Evolutionary conservation across 1,284 basidiomycete genomes (phyloP).

Genomic region (Cryptococcus sp.): DNA sequence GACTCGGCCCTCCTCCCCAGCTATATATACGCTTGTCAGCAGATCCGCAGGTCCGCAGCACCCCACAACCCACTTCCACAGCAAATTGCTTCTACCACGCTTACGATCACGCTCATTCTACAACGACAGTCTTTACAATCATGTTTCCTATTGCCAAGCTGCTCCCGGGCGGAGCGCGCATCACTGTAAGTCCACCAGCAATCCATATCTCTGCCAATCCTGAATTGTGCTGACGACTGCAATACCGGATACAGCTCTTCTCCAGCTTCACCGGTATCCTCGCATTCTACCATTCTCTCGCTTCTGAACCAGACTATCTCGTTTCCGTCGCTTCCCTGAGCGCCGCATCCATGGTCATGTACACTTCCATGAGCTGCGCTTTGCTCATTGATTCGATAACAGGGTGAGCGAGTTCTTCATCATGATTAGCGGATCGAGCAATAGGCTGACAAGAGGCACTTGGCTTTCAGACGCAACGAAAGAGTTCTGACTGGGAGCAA

Average conservation of each 20-base stretch:
- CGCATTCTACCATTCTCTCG: conserved; percentile 1
- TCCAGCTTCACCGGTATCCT: neutral
- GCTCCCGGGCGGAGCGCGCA: neutral
- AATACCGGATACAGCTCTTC: neutral
- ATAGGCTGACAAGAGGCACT: neutral
- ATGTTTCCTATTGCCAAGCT: neutral
- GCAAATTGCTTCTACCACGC: too few relatives aligned
- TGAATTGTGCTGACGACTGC: too few relatives aligned
- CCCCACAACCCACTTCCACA: too few relatives aligned
- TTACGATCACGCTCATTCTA: too few relatives aligned
- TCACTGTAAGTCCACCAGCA: neutral
- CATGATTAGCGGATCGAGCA: neutral
- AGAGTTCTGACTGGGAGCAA: neutral
- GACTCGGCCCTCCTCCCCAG: too few relatives aligned
- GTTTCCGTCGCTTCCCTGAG: neutral
- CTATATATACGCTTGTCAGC: too few relatives aligned
- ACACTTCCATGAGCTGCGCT: neutral
- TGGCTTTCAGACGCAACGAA: neutral
- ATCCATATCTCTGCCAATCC: neutral
- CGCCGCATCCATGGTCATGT: neutral
- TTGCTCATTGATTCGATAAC: neutral
- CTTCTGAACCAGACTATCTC: neutral
- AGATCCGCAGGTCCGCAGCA: too few relatives aligned
- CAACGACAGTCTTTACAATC: too few relatives aligned
- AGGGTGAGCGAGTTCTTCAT: neutral